These are phyloP conservation scores for Leishmania lainsoni DNA, from an alignment of 208 protist species.

Conservation along the genomic window DNA sequence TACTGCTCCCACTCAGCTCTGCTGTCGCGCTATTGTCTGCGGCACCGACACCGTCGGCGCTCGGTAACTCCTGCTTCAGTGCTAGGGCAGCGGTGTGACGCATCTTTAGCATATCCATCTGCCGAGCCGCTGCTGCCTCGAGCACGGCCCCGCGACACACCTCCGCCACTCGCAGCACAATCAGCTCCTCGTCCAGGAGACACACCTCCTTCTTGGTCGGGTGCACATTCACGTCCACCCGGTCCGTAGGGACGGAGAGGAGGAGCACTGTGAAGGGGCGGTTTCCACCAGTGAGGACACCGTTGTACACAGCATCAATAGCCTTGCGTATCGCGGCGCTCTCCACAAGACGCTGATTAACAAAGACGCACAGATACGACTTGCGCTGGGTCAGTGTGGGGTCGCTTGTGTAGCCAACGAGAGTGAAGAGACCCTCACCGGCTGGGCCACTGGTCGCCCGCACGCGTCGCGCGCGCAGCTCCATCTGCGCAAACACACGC, in stretches of 20 bases:
- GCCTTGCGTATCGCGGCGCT: constrained; percentile 80
- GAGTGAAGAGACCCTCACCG: constrained; percentile 59
- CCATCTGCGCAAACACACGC: constrained; percentile 32
- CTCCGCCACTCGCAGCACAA: constrained; percentile 62
- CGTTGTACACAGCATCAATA: constrained; percentile 90
- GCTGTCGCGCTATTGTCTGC: not conserved
- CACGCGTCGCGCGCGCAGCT: constrained; percentile 21
- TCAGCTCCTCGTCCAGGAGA: constrained; percentile 83
- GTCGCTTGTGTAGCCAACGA: constrained; percentile 84
- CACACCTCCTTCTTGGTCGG: constrained; percentile 97
- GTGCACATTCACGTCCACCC: constrained; percentile 99
- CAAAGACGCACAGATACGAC: constrained; percentile 75
- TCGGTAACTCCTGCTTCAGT: constrained; percentile 26
- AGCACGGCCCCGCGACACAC: constrained; percentile 58
- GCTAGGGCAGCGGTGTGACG: constrained; percentile 40
- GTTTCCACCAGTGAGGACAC: constrained; percentile 85
- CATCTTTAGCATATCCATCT: constrained; percentile 66
- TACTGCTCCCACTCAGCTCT: constrained; percentile 28
- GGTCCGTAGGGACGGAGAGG: constrained; percentile 87
- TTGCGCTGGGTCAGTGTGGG: constrained; percentile 65
- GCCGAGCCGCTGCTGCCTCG: constrained; percentile 56
- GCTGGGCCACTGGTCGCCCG: constrained; percentile 31
- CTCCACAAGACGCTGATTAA: constrained; percentile 89
- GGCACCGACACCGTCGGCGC: constrained; percentile 11
- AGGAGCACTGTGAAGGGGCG: constrained; percentile 96